Evolutionary conservation across 1,284 basidiomycete species (phyloP).

Genomic region (Kwoniella shivajii): DNA sequence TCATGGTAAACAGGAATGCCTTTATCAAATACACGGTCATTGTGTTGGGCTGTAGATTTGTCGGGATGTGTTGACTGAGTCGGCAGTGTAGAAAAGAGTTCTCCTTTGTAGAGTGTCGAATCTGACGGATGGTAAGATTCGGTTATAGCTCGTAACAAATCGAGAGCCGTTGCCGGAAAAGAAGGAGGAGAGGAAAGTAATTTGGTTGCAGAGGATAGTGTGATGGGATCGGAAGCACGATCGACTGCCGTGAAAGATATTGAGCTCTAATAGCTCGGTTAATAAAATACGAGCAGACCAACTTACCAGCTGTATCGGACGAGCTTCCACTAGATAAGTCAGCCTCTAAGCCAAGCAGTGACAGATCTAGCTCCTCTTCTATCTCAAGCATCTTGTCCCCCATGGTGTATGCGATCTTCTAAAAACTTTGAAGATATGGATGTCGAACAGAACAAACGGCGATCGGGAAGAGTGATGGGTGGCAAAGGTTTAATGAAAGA

Average conservation of each 20-base stretch:
- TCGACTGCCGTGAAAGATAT: neutral
- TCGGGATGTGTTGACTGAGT: too few species aligned
- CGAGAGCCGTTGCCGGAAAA: slow-evolving; percentile 1
- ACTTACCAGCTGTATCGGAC: neutral
- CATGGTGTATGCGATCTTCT: too few species aligned
- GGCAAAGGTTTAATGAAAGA: too few species aligned
- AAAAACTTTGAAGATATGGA: too few species aligned
- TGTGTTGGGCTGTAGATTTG: neutral
- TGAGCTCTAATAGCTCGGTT: neutral
- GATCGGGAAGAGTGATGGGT: too few species aligned
- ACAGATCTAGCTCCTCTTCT: slow-evolving; percentile 30
- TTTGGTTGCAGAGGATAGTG: neutral
- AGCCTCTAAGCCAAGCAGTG: slow-evolving; percentile 13
- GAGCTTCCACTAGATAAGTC: neutral
- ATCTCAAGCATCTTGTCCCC: slow-evolving; percentile 8
- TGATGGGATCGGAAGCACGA: neutral
- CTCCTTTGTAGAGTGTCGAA: too few species aligned
- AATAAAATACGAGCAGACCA: neutral
- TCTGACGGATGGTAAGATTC: slow-evolving; percentile 1
- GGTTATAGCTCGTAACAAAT: slow-evolving; percentile 12
- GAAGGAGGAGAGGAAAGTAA: neutral
- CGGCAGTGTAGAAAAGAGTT: too few species aligned
- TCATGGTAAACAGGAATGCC: neutral
- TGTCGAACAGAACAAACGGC: too few species aligned
- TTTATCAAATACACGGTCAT: neutral